Percentiles rank a stretch among this genome's conserved stretches.
Conservation (phyloP, 352 stramenopile genomes). For the Halophytophthora polymorphica region DNA sequence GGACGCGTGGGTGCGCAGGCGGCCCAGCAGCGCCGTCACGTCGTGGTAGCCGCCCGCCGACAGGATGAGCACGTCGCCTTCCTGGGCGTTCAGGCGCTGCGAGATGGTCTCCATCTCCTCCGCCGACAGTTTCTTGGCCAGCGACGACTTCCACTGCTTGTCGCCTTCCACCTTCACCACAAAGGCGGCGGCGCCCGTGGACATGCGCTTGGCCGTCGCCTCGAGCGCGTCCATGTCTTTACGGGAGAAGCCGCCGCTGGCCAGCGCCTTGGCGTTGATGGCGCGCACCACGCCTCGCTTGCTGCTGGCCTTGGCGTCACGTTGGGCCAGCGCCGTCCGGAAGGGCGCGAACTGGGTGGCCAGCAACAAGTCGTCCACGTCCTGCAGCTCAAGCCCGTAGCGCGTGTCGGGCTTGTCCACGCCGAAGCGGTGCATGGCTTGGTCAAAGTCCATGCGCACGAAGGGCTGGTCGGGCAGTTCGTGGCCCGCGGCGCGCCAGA, state of each 20-base stretch:
- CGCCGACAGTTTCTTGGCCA: slow-evolving; percentile 54
- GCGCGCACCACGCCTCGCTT: slow-evolving; percentile 47
- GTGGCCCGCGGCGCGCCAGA: slow-evolving; percentile 55
- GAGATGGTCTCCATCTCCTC: slow-evolving; percentile 51
- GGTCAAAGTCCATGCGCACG: slow-evolving; percentile 62
- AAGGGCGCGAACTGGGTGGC: slow-evolving; percentile 44
- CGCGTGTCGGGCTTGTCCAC: slow-evolving; percentile 87
- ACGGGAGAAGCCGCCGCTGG: slow-evolving; percentile 51
- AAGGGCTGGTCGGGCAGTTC: slow-evolving; percentile 42
- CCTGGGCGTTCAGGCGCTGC: slow-evolving; percentile 42
- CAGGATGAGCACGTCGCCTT: slow-evolving; percentile 72
- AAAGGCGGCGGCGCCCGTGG: slow-evolving; percentile 30
- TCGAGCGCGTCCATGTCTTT: slow-evolving; percentile 73
- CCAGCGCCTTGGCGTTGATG: slow-evolving; percentile 72
- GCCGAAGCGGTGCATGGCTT: slow-evolving; percentile 78
- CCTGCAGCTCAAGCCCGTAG: slow-evolving; percentile 65
- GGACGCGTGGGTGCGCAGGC: slow-evolving; percentile 59
- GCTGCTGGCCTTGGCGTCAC: slow-evolving; percentile 15
- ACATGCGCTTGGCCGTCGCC: slow-evolving; percentile 45
- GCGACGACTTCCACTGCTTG: slow-evolving; percentile 71
- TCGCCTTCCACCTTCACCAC: slow-evolving; percentile 59
- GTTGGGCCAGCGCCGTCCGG: slow-evolving; percentile 27
- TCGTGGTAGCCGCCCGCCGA: slow-evolving; percentile 51
- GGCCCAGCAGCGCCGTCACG: slow-evolving; percentile 57
- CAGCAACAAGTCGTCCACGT: slow-evolving; percentile 45